These are phyloP conservation scores for Stephanodiscus minutulus DNA, from an alignment of 108 stramenopile species.

Conservation along the genomic window DNA sequence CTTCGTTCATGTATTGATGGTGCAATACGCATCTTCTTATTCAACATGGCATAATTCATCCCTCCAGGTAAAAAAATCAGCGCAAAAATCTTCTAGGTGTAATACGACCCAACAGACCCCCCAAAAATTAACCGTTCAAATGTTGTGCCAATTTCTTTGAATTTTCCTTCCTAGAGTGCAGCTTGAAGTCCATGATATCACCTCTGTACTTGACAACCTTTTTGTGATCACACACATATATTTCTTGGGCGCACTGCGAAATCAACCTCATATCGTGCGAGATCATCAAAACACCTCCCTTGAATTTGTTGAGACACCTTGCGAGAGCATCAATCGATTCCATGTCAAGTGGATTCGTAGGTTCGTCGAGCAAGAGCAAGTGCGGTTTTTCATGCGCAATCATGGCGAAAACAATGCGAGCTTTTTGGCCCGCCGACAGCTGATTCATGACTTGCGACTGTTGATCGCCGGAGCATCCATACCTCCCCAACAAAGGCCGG, in stretches of 20 bases:
- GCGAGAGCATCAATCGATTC: conserved; percentile 98
- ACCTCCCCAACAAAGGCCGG: conserved; percentile 88
- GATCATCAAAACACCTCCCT: conserved; percentile 98
- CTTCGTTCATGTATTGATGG: neutral
- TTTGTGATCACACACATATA: conserved; percentile 95
- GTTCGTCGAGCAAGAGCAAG: conserved; percentile 98
- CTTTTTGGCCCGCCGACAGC: conserved; percentile 96
- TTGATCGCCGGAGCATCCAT: conserved; percentile 91
- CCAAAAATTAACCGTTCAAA: conserved; percentile 79
- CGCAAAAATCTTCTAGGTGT: neutral
- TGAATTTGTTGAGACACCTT: conserved; percentile 93
- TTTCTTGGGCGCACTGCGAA: conserved; percentile 95
- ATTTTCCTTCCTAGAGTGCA: conserved; percentile 85
- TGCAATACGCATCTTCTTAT: neutral
- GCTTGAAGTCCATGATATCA: conserved; percentile 95
- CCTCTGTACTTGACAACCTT: conserved; percentile 86
- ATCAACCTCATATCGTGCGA: conserved; percentile 99
- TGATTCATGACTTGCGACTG: conserved; percentile 88
- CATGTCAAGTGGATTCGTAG: conserved; percentile 95
- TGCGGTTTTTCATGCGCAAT: conserved; percentile 96
- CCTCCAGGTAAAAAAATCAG: neutral
- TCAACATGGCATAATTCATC: neutral
- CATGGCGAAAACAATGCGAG: conserved; percentile 97
- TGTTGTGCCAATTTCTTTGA: conserved; percentile 87
- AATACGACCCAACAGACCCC: neutral